phyloP scores from a whole-genome alignment of 1,284 basidiomycete genomes.

The Fistulina hepatica region DNA sequence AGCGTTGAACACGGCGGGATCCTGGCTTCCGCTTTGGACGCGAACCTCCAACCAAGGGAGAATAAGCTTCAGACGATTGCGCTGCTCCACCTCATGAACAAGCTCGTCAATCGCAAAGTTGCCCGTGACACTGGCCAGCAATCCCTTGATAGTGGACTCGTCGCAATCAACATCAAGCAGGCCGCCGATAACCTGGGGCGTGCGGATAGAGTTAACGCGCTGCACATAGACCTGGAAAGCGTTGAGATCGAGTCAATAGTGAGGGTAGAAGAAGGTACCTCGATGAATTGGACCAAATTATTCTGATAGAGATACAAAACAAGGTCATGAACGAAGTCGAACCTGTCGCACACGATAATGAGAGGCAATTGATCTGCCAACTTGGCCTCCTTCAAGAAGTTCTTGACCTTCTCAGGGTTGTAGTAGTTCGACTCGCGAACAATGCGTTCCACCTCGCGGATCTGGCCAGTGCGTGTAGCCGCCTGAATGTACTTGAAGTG shows the following conservation, averaged over 20 bases:
- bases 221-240: constrained; percentile 99
- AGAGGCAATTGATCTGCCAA: constrained; percentile 94
- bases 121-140: constrained; percentile 90
- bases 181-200: constrained; percentile 97
- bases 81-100: constrained; percentile 93
- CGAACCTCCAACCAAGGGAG: constrained; percentile 94
- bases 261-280: too few species aligned
- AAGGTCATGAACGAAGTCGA: constrained; percentile 99
- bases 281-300: constrained; percentile 93
- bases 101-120: constrained; percentile 98
- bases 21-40: constrained; percentile 87
- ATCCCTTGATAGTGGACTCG: constrained; percentile 89
- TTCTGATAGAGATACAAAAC: constrained; percentile 99
- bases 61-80: constrained; percentile 94
- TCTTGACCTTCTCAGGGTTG: constrained; percentile 99
- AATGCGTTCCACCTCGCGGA: constrained; percentile 98
- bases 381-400: constrained; percentile 99
- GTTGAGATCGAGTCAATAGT: too few species aligned
- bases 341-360: constrained; percentile 99
- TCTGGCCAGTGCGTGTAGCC: constrained; percentile 95
- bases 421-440: constrained; percentile 96
- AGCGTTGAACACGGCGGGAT: constrained; percentile 91
- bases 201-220: constrained; percentile 92
- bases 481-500: constrained; percentile 99
- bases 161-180: constrained; percentile 98